Percentiles rank a stretch among this genome's conserved stretches.
Evolutionary conservation across 2,329 filamentous ascomycete genomes (phyloP).

Genomic region (Penicillium sp.): DNA sequence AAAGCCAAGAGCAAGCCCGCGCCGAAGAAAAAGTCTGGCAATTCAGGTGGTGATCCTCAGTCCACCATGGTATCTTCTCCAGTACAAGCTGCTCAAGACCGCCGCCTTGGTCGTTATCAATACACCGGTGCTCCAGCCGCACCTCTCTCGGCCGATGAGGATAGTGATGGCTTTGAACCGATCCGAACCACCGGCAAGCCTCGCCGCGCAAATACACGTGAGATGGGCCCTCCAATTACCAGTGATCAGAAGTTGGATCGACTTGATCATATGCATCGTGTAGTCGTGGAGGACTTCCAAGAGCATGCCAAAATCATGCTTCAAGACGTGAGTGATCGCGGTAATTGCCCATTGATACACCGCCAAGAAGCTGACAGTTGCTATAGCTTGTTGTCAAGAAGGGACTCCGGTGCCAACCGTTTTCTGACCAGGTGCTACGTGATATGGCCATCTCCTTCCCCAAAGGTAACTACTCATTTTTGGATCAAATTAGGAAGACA

Average conservation of each 20-base stretch:
- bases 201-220: conserved; percentile 23
- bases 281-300: conserved; percentile 50
- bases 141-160: conserved; percentile 36
- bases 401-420: conserved; percentile 46
- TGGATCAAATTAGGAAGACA: neutral
- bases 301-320: conserved; percentile 44
- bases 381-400: conserved; percentile 44
- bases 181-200: conserved; percentile 38
- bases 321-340: conserved; percentile 36
- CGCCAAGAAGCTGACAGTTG: conserved; percentile 3
- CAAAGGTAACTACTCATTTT: conserved; percentile 30
- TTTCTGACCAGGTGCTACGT: conserved; percentile 47
- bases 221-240: conserved; percentile 48
- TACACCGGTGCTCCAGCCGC: conserved; percentile 22
- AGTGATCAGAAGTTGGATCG: conserved; percentile 42
- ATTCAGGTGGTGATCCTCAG: conserved; percentile 52
- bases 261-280: conserved; percentile 44
- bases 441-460: conserved; percentile 51
- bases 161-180: conserved; percentile 46
- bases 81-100: conserved; percentile 47
- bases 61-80: conserved; percentile 70
- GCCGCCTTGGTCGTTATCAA: conserved; percentile 31
- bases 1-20: conserved; percentile 24
- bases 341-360: neutral
- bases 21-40: conserved; percentile 34